Evolutionary conservation across 2,329 filamentous ascomycete genomes (phyloP), one percentile per base, ranked within the genome.

Genomic region (Sordariomycetes sp.): DNA sequence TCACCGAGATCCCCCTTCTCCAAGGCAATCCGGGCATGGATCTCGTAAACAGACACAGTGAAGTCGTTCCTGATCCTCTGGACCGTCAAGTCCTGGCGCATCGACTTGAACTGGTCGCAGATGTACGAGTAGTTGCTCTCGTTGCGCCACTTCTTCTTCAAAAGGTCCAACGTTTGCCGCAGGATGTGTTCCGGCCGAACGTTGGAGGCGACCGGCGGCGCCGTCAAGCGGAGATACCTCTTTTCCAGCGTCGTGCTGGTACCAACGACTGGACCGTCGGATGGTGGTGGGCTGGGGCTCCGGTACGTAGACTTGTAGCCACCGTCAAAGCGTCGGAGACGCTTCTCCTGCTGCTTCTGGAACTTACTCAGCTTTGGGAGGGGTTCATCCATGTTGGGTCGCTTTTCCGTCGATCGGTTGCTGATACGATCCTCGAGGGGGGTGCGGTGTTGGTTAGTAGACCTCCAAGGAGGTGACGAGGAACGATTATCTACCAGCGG

Each of bases 1-100:
- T 99, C 94, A 99, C 94, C 92, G 77, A 97, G 83, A 78, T 99
- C 94, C 74, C 89, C 90, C 81, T 95, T 96, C 74, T 99, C 92
- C 72, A 99, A 79, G 64, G 94, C 94, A 74, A 99, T 97, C 60
- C 94, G 86, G 62, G 92, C 94, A 74, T 99, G 94, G 61, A 92
- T 95, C 75, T 99, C 94, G 73, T 99, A 99, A 53, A 96, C 94
- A 61, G 82, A 87, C 62, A 97, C 91, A 28, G 94, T 97, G 69
- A 99, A 97, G 56, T 95, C 89, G 72, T 90, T 96, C 74, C 90
- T 91, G 74, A 99, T 90, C 67, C 89, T 92, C 73, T 99, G 94
- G 57, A 99, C 94, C 45, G 94, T 99, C 69, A 99, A 80, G 76
- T 99, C 94, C 78, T 99, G 94, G 60, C 94, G 89, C 70, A 99